These are phyloP conservation scores for Parafenestella ontariensis DNA, from an alignment of 2,329 filamentous ascomycete species.

Conservation along the genomic window DNA sequence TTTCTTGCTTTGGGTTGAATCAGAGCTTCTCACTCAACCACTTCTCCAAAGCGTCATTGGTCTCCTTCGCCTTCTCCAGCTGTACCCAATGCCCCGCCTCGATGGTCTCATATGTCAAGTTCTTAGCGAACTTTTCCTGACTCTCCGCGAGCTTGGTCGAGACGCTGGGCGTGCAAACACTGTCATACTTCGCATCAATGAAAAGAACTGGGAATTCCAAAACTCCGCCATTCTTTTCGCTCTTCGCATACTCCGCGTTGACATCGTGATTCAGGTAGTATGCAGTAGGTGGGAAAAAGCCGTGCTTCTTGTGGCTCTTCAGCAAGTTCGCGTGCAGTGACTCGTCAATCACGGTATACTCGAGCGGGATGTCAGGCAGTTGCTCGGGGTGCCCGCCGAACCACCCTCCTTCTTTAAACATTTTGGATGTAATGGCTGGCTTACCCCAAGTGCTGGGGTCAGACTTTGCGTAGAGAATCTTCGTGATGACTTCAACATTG, in stretches of 20 bases:
- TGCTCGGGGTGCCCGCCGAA: conserved; percentile 36
- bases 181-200: conserved; percentile 51
- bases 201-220: conserved; percentile 49
- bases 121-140: conserved; percentile 44
- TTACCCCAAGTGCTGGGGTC: conserved; percentile 34
- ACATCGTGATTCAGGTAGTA: conserved; percentile 55
- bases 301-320: conserved; percentile 49
- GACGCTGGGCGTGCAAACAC: conserved; percentile 39
- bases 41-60: conserved; percentile 30
- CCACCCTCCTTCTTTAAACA: conserved; percentile 39
- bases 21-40: conserved; percentile 25
- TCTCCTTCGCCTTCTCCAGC: conserved; percentile 36
- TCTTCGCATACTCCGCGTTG: conserved; percentile 53
- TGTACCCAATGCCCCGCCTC: conserved; percentile 42
- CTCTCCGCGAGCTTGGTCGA: conserved; percentile 44
- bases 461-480: conserved; percentile 30
- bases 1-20: neutral
- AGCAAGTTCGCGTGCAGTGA: conserved; percentile 36
- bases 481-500: conserved; percentile 31
- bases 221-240: conserved; percentile 44
- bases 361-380: conserved; percentile 41
- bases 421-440: conserved; percentile 22
- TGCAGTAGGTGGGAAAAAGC: conserved; percentile 49
- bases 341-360: conserved; percentile 36
- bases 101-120: conserved; percentile 56